Percentiles rank a stretch among this genome's conserved stretches.
Evolutionary conservation across 2,329 filamentous ascomycete genomes (phyloP).

Genomic region (Xylaria sp.): DNA sequence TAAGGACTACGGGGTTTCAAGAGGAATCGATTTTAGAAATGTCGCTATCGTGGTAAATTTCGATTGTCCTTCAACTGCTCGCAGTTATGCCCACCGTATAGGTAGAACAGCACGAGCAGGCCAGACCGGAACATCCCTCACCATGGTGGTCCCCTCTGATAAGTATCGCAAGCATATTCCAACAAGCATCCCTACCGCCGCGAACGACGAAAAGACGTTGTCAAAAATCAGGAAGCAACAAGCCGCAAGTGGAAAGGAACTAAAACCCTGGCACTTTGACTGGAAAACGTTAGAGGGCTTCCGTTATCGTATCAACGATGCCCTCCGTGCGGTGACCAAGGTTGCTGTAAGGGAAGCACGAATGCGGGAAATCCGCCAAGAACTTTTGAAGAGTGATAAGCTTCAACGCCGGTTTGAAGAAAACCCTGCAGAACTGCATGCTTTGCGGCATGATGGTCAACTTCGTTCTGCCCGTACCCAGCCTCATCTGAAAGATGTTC

Average conservation of each 20-base stretch:
- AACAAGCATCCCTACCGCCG: slow-evolving; percentile 75
- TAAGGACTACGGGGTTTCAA: slow-evolving; percentile 91
- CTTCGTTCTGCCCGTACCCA: slow-evolving; percentile 82
- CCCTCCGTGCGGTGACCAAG: slow-evolving; percentile 85
- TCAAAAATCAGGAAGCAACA: slow-evolving; percentile 81
- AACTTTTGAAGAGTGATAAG: slow-evolving; percentile 80
- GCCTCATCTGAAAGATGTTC: slow-evolving; percentile 85
- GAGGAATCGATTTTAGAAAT: slow-evolving; percentile 96
- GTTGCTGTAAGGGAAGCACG: slow-evolving; percentile 65
- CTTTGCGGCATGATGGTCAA: slow-evolving; percentile 89
- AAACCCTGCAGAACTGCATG: slow-evolving; percentile 86
- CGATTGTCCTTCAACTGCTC: slow-evolving; percentile 85
- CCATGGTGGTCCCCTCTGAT: slow-evolving; percentile 84
- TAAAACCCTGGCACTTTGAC: slow-evolving; percentile 93
- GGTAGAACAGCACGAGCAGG: slow-evolving; percentile 91
- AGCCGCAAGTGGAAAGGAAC: slow-evolving; percentile 74
- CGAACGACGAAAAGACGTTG: slow-evolving; percentile 84
- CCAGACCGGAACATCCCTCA: slow-evolving; percentile 92
- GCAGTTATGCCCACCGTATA: slow-evolving; percentile 96
- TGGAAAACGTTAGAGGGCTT: slow-evolving; percentile 94
- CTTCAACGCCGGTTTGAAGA: slow-evolving; percentile 96
- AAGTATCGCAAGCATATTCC: slow-evolving; percentile 89
- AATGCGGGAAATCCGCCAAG: slow-evolving; percentile 31
- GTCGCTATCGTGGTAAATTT: slow-evolving; percentile 96
- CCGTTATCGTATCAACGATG: slow-evolving; percentile 92